A percentile compares a stretch with the other conserved stretches of the same genome.
phyloP scores from a whole-genome alignment of 2,329 filamentous ascomycete genomes.

The Fusarium ramigenum region DNA sequence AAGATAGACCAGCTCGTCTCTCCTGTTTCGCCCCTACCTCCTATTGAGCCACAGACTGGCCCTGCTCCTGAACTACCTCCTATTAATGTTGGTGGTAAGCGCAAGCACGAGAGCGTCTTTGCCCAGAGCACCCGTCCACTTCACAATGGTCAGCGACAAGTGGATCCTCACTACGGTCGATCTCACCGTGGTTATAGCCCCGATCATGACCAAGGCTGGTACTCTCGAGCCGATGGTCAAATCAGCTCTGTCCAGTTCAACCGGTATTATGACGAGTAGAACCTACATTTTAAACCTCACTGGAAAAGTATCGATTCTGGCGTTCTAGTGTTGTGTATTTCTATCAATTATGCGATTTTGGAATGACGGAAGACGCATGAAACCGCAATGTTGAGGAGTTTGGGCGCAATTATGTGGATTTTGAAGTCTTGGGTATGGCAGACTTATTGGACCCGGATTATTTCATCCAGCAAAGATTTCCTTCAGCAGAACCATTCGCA shows the following conservation, averaged over 20 bases:
- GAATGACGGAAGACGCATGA: conserved; percentile 32
- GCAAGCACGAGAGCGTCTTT: conserved; percentile 51
- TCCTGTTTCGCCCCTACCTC: conserved; percentile 48
- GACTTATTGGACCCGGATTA: conserved; percentile 6
- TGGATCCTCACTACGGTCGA: conserved; percentile 45
- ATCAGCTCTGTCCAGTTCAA: conserved; percentile 46
- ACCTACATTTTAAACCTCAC: conserved; percentile 4
- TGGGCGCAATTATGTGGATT: conserved; percentile 28
- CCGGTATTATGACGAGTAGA: conserved; percentile 40
- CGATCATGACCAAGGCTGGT: conserved; percentile 46
- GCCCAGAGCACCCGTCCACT: conserved; percentile 45
- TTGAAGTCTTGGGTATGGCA: not conserved
- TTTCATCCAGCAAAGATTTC: conserved; percentile 22
- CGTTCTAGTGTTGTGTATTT: conserved; percentile 42
- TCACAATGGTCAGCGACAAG: conserved; percentile 51
- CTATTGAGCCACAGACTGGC: conserved; percentile 49
- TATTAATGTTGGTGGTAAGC: conserved; percentile 47
- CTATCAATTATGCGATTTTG: conserved; percentile 25
- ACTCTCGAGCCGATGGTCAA: conserved; percentile 50
- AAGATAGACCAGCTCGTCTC: conserved; percentile 45
- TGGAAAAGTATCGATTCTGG: conserved; percentile 24
- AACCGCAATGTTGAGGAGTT: conserved; percentile 41
- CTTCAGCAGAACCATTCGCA: conserved; percentile 6
- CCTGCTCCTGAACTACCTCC: conserved; percentile 41
- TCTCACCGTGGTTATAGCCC: conserved; percentile 38